phyloP scores from a whole-genome alignment of 441 rosid species.

The Mallotus japonicus region DNA sequence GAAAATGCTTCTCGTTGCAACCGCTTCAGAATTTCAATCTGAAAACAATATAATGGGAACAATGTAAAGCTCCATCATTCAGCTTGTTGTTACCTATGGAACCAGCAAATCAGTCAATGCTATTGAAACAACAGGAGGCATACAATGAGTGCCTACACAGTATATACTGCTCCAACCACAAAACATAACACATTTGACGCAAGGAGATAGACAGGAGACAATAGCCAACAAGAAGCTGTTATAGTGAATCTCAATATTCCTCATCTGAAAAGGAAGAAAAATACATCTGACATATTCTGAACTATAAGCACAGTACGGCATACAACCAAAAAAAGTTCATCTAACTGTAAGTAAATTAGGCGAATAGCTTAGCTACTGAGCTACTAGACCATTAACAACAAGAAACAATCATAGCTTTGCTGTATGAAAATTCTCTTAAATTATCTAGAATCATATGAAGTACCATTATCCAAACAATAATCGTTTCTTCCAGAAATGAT shows the following conservation, averaged over 20 bases:
- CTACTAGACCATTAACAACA: not conserved
- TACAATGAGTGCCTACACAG: not conserved
- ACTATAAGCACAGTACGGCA: too few species aligned
- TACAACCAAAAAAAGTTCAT: not conserved
- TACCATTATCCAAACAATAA: not conserved
- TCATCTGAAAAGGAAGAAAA: too few species aligned
- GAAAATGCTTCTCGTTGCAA: conserved; percentile 88
- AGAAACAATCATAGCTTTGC: not conserved
- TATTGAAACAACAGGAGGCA: conserved; percentile 8
- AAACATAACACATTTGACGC: not conserved
- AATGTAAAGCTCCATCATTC: conserved; percentile 19
- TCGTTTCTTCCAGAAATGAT: too few species aligned
- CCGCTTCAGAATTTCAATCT: conserved; percentile 93
- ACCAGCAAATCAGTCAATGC: conserved; percentile 16
- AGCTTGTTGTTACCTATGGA: conserved; percentile 19
- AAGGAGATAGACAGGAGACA: too few species aligned
- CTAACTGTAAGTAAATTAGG: not conserved
- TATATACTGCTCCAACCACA: not conserved
- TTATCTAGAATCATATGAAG: not conserved
- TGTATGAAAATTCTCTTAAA: too few species aligned
- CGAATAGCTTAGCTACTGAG: too few species aligned
- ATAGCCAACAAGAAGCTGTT: too few species aligned
- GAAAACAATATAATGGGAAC: conserved; percentile 29
- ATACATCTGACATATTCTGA: too few species aligned
- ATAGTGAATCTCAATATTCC: too few species aligned